These are phyloP conservation scores for Sonneratia caseolaris DNA, from an alignment of 345 rosid genomes.

Conservation along the genomic window DNA sequence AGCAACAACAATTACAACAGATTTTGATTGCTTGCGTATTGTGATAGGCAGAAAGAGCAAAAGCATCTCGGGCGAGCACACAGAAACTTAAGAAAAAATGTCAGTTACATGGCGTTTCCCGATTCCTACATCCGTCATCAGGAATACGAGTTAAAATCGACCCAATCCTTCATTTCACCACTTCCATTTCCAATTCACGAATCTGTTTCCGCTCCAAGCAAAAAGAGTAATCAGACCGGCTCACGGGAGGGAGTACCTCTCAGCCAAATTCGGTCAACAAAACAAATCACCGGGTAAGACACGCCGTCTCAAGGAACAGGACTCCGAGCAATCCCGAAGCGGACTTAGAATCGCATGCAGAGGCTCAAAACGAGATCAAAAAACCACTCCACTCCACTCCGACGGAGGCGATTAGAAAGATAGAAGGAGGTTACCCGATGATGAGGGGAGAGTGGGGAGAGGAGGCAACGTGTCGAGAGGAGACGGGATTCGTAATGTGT, in stretches of 20 bases:
- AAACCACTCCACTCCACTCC: background rate
- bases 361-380: background rate
- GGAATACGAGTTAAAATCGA: background rate
- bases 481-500: background rate
- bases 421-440: slow-evolving; percentile 3
- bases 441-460: background rate
- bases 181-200: background rate
- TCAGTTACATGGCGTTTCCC: background rate
- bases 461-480: slow-evolving; percentile 4
- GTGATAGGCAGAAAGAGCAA: background rate
- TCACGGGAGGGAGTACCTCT: background rate
- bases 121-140: background rate
- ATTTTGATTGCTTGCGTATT: background rate
- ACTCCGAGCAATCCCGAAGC: background rate
- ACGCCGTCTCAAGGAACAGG: background rate
- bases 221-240: background rate
- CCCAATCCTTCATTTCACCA: background rate
- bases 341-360: too few species aligned
- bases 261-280: background rate
- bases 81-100: background rate
- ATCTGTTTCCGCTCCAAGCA: background rate
- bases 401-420: background rate
- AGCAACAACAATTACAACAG: background rate
- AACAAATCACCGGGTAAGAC: background rate
- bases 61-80: background rate